Evolutionary conservation across 768 basidiomycete genomes (phyloP).

Genomic region (Auricularia heimuer): DNA sequence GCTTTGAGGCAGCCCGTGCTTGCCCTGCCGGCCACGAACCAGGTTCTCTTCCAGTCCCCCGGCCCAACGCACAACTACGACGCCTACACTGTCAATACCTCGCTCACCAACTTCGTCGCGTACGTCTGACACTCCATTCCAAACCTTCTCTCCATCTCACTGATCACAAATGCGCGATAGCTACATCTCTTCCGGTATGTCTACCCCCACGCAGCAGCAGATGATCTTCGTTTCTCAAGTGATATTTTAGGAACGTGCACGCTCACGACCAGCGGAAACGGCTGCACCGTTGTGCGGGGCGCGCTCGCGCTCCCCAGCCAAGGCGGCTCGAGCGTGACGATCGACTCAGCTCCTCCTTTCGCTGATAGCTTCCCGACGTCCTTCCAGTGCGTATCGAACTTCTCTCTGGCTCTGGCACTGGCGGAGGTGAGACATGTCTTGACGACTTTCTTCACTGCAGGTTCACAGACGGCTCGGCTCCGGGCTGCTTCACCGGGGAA

Average conservation of each 20-base stretch:
- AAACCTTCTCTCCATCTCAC: not conserved
- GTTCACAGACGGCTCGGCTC: not conserved
- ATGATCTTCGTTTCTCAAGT: not conserved
- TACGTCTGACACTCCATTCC: not conserved
- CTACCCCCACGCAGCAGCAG: not conserved
- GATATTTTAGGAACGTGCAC: not conserved
- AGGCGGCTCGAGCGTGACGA: not conserved
- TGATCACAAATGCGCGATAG: not conserved
- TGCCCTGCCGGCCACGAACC: not conserved
- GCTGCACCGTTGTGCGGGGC: not conserved
- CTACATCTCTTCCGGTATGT: not conserved
- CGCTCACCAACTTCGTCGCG: not conserved
- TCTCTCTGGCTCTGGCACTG: not conserved
- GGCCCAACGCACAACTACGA: not conserved
- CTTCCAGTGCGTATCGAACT: not conserved
- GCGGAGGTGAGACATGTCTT: not conserved
- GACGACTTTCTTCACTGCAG: not conserved
- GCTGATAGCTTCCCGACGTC: not conserved
- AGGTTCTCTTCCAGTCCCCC: not conserved
- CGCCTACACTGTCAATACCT: not conserved
- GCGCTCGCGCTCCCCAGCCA: not conserved
- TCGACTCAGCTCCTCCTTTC: not conserved
- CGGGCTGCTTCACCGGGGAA: not conserved
- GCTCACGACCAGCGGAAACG: not conserved
- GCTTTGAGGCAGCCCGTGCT: not conserved